Evolutionary conservation across 805 yeast species (phyloP).

Genomic region (Barnettozyma californica): DNA sequence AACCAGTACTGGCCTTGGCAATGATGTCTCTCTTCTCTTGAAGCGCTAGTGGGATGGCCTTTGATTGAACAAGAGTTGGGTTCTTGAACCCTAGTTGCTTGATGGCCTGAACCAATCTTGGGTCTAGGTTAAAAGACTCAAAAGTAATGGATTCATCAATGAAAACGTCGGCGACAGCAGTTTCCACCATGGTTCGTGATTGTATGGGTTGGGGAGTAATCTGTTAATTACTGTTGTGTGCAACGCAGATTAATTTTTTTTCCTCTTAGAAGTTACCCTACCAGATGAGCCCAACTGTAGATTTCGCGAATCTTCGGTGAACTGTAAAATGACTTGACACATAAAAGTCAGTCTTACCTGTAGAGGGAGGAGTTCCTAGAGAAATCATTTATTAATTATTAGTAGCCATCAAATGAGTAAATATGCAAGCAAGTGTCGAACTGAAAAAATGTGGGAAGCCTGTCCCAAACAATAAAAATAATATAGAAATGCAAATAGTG

Average conservation of each 20-base stretch:
- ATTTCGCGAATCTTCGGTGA: not conserved
- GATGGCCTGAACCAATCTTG: conserved; percentile 79
- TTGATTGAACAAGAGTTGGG: conserved; percentile 88
- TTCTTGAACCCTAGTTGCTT: conserved; percentile 71
- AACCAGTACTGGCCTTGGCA: conserved; percentile 92
- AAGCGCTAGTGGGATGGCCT: conserved; percentile 87
- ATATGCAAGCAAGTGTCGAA: not conserved
- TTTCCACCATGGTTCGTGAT: conserved; percentile 17
- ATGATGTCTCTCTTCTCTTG: conserved; percentile 88
- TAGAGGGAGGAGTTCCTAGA: not conserved
- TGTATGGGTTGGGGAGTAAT: not conserved
- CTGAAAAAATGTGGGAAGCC: not conserved
- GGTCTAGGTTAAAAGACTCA: conserved; percentile 74
- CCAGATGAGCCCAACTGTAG: not conserved
- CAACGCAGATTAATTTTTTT: not conserved
- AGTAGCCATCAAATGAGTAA: not conserved
- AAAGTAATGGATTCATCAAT: conserved; percentile 68
- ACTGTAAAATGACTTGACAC: conserved; percentile 1
- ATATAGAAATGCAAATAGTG: not conserved
- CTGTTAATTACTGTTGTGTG: not conserved
- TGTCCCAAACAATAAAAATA: not conserved
- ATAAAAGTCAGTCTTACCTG: not conserved
- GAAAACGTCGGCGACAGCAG: conserved; percentile 61
- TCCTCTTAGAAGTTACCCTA: not conserved
- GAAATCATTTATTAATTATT: not conserved